These are phyloP conservation scores for Zygoascus meyerae DNA, from an alignment of 1,139 yeast species.

Conservation along the genomic window DNA sequence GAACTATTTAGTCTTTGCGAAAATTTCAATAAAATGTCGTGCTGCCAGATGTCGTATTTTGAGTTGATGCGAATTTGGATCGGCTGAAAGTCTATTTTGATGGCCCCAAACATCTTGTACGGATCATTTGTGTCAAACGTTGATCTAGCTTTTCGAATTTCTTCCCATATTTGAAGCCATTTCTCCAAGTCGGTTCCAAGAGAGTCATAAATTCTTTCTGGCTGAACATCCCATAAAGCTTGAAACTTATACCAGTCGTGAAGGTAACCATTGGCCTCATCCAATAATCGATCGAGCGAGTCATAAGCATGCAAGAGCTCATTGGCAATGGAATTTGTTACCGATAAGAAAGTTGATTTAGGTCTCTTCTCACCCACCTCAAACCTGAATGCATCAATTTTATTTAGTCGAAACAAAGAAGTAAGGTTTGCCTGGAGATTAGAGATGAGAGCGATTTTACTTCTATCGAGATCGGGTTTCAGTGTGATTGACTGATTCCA, in stretches of 20 bases:
- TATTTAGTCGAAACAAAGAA: constrained; percentile 25
- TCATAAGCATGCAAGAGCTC: constrained; percentile 20
- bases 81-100: constrained; percentile 43
- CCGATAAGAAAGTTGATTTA: not conserved
- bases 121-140: constrained; percentile 51
- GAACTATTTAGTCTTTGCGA: constrained; percentile 33
- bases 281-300: constrained; percentile 24
- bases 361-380: constrained; percentile 19
- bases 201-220: constrained; percentile 32
- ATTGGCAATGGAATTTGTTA: constrained; percentile 11
- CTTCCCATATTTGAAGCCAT: constrained; percentile 48
- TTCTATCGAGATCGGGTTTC: constrained; percentile 38
- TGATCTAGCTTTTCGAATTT: constrained; percentile 42
- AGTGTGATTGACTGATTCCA: constrained; percentile 43
- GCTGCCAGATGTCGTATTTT: constrained; percentile 57
- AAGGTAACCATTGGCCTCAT: constrained; percentile 36
- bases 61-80: constrained; percentile 52
- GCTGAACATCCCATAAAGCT: constrained; percentile 51
- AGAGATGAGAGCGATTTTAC: constrained; percentile 32
- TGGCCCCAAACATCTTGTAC: constrained; percentile 37
- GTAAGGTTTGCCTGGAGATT: constrained; percentile 30
- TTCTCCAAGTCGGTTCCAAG: constrained; percentile 36
- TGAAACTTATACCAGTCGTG: constrained; percentile 53
- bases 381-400: constrained; percentile 31
- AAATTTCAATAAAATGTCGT: constrained; percentile 43